Evolutionary conservation across 2,329 filamentous ascomycete species (phyloP).

Genomic region (Neofusicoccum umdonicola): DNA sequence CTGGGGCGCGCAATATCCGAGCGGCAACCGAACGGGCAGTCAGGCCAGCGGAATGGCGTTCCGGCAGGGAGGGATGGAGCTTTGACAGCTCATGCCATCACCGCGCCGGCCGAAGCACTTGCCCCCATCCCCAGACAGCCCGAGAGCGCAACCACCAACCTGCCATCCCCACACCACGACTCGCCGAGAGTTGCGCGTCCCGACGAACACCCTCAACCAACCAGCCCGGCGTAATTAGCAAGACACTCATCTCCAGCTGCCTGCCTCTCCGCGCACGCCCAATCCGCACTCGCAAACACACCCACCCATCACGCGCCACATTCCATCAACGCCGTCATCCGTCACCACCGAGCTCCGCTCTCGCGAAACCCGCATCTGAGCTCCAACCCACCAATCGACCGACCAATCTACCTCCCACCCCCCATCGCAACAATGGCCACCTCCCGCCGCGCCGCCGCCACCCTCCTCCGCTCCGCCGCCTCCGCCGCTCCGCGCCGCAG

Average conservation of each 20-base stretch:
- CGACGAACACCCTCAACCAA: slow-evolving; percentile 2
- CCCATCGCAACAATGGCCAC: slow-evolving; percentile 42
- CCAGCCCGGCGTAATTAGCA: slow-evolving; percentile 11
- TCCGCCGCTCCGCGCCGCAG: slow-evolving; percentile 26
- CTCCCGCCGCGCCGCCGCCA: slow-evolving; percentile 39
- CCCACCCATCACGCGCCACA: background rate
- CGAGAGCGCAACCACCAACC: slow-evolving; percentile 11
- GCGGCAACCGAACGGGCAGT: background rate
- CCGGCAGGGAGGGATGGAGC: slow-evolving; percentile 3
- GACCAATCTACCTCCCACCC: background rate
- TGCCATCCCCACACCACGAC: slow-evolving; percentile 12
- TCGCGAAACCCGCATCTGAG: background rate
- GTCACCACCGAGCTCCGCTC: background rate
- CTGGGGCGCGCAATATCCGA: background rate
- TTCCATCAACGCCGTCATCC: background rate
- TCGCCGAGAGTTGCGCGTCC: slow-evolving; percentile 8
- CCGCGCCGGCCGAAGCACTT: background rate
- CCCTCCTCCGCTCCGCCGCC: slow-evolving; percentile 31
- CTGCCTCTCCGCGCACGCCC: background rate
- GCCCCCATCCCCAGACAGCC: slow-evolving; percentile 7
- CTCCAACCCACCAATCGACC: background rate
- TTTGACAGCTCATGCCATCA: slow-evolving; percentile 14
- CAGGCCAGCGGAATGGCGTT: background rate
- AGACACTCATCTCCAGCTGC: background rate
- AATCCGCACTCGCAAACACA: background rate